Evolutionary conservation across 306 rosid species (phyloP).

Genomic region (Delonix regia): DNA sequence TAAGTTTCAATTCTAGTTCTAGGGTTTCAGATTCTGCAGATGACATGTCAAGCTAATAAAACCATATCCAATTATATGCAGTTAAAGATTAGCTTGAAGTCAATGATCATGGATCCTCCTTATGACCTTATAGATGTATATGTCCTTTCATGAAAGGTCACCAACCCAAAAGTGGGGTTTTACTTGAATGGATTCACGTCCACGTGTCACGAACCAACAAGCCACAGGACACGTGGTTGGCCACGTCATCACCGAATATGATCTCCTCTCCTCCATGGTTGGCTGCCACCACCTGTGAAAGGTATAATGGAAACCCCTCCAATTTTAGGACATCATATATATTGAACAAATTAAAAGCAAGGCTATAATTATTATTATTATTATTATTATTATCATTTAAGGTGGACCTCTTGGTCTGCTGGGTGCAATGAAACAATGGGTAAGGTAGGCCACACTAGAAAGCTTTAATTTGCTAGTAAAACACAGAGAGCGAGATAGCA

Average conservation of each 20-base stretch:
- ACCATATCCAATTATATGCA: slow-evolving; percentile 12
- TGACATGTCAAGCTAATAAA: neutral
- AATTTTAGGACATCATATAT: slow-evolving; percentile 20
- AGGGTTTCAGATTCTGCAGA: slow-evolving; percentile 3
- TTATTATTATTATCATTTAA: too few species aligned
- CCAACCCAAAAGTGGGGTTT: slow-evolving; percentile 46
- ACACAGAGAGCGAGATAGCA: slow-evolving; percentile 10
- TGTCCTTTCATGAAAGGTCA: slow-evolving; percentile 38
- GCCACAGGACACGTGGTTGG: slow-evolving; percentile 38
- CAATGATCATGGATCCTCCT: neutral
- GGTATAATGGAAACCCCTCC: slow-evolving; percentile 33
- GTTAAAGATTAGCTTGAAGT: slow-evolving; percentile 24
- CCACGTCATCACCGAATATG: slow-evolving; percentile 33
- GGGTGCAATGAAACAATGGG: slow-evolving; percentile 37
- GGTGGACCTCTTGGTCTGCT: slow-evolving; percentile 33
- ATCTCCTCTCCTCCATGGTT: slow-evolving; percentile 30
- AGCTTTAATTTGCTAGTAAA: slow-evolving; percentile 29
- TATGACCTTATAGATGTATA: neutral
- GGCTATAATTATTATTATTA: slow-evolving; percentile 4
- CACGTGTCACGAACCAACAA: slow-evolving; percentile 38
- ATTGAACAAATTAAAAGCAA: slow-evolving; percentile 44
- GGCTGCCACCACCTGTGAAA: slow-evolving; percentile 37
- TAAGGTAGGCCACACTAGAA: slow-evolving; percentile 31
- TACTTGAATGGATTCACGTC: slow-evolving; percentile 20
- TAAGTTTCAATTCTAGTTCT: slow-evolving; percentile 5